Percentiles rank a stretch among this genome's conserved stretches.
phyloP scores from a whole-genome alignment of 768 basidiomycete genomes.

The Hirschioporus abietinus region DNA sequence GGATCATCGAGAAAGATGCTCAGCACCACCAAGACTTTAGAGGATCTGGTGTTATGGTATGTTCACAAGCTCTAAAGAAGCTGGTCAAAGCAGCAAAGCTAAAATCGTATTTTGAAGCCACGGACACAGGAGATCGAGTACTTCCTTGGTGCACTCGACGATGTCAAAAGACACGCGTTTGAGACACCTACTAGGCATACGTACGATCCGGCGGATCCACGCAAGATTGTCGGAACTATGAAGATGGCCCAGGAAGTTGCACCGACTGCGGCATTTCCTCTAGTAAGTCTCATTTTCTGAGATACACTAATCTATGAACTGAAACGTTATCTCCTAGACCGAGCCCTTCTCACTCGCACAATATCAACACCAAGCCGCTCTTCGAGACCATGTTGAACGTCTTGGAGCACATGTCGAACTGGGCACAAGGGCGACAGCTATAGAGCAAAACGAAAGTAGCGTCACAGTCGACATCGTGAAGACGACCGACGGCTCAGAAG shows the following conservation, averaged over 20 bases:
- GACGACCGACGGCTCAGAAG: constrained; percentile 14
- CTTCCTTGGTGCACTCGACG: neutral
- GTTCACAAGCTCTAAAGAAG: no score
- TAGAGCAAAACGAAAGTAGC: constrained; percentile 30
- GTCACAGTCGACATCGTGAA: constrained; percentile 20
- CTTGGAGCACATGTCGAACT: constrained; percentile 32
- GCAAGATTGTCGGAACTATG: neutral
- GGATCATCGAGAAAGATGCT: constrained; percentile 6
- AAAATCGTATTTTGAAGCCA: neutral
- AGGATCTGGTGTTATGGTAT: neutral
- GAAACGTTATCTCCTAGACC: neutral
- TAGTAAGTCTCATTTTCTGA: neutral
- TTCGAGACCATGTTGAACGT: constrained; percentile 24
- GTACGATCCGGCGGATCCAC: neutral
- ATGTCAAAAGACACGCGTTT: neutral
- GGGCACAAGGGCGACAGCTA: constrained; percentile 37
- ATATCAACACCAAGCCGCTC: constrained; percentile 18
- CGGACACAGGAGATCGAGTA: neutral
- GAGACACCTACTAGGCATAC: neutral
- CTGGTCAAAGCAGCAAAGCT: neutral
- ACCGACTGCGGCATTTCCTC: neutral
- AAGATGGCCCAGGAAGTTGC: neutral
- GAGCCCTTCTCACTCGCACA: neutral
- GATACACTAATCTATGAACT: neutral
- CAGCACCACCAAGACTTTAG: neutral